phyloP scores from a whole-genome alignment of 148 eudicot genomes.

The Heliosperma pusillum region DNA sequence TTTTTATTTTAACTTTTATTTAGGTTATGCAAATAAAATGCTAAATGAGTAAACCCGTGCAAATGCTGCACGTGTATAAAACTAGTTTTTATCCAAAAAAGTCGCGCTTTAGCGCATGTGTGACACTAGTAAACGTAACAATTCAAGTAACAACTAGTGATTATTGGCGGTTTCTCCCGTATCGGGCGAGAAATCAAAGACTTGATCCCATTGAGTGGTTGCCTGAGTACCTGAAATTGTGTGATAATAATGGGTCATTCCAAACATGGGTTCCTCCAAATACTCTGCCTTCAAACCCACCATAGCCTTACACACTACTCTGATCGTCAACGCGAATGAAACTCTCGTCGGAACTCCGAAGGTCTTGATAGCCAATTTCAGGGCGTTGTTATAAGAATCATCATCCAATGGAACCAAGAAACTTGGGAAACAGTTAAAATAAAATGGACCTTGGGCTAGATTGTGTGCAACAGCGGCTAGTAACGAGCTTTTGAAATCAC shows the following conservation, averaged over 20 bases:
- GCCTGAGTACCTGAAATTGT: background rate
- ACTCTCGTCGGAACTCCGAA: slow-evolving; percentile 9
- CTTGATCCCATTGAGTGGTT: slow-evolving; percentile 18
- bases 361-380: background rate
- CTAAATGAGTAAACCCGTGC: no score
- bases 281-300: slow-evolving; percentile 11
- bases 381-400: background rate
- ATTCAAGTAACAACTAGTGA: no score
- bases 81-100: no score
- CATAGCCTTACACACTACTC: slow-evolving; percentile 27
- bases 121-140: no score
- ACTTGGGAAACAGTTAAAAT: slow-evolving; percentile 28
- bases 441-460: slow-evolving; percentile 22
- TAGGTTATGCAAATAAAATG: no score
- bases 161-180: background rate
- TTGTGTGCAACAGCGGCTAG: slow-evolving; percentile 15
- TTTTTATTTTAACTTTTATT: no score
- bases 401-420: slow-evolving; percentile 13
- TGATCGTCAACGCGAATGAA: slow-evolving; percentile 11
- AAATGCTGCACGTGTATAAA: no score
- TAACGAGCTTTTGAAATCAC: slow-evolving; percentile 8
- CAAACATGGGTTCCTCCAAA: slow-evolving; percentile 3
- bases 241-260: slow-evolving; percentile 14
- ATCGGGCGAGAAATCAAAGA: background rate
- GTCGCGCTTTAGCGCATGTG: no score